Conservation (phyloP, 73 alveolate species). For the Durusdinium trenchii region DNA sequence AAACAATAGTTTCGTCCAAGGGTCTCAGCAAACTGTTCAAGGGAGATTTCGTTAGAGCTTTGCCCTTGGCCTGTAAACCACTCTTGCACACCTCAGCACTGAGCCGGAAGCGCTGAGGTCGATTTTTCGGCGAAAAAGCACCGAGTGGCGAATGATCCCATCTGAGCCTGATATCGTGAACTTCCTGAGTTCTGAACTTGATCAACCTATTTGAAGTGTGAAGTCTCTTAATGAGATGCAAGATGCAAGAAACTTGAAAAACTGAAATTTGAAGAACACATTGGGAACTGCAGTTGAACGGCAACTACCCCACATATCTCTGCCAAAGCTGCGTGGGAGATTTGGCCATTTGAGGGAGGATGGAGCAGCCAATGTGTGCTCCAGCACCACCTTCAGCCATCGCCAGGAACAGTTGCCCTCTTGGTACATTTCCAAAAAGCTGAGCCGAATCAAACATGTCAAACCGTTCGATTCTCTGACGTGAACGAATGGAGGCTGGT, state of each 20-base stretch:
- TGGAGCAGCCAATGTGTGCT: constrained; percentile 82
- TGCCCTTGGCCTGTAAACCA: constrained; percentile 84
- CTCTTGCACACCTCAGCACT: constrained; percentile 48
- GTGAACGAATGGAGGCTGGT: not conserved
- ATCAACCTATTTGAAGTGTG: too few relatives aligned
- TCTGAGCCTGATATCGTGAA: constrained; percentile 70
- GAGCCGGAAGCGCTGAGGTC: not conserved
- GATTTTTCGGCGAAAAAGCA: not conserved
- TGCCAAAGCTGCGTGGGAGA: constrained; percentile 46
- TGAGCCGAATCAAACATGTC: not conserved
- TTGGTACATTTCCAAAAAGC: not conserved
- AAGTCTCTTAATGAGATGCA: too few relatives aligned
- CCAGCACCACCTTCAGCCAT: constrained; percentile 51
- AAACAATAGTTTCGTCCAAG: not conserved
- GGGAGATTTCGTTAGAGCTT: constrained; percentile 77
- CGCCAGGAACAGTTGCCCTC: not conserved
- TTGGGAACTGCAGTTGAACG: too few relatives aligned
- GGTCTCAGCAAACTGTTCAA: constrained; percentile 81
- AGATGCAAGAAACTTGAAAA: not conserved
- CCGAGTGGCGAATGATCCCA: constrained; percentile 52
- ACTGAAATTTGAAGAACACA: not conserved
- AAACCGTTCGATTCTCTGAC: not conserved
- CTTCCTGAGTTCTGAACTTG: too few relatives aligned
- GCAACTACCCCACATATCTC: not conserved
- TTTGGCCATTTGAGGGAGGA: constrained; percentile 88